Evolutionary conservation across 2,329 filamentous ascomycete genomes (phyloP).

Genomic region (Apiospora malaysiana): DNA sequence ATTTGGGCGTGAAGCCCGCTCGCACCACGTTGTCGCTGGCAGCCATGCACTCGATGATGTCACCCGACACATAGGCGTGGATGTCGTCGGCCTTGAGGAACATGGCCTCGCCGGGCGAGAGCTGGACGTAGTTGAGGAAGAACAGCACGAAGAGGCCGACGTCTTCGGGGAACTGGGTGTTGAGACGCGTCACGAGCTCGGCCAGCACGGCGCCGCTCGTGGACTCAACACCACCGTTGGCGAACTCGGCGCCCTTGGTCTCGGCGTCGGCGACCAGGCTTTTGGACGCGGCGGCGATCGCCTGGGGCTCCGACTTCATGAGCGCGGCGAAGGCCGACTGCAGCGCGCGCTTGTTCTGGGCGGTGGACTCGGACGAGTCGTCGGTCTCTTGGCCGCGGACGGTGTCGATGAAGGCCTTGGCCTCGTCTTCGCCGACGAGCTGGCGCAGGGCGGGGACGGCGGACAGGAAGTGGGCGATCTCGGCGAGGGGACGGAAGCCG

Average conservation of each 20-base stretch:
- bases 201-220: slow-evolving; percentile 74
- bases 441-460: slow-evolving; percentile 67
- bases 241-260: slow-evolving; percentile 73
- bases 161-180: slow-evolving; percentile 85
- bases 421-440: slow-evolving; percentile 70
- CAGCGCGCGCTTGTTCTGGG: slow-evolving; percentile 78
- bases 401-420: slow-evolving; percentile 58
- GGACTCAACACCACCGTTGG: slow-evolving; percentile 71
- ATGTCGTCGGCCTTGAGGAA: slow-evolving; percentile 97
- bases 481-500: slow-evolving; percentile 85
- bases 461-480: slow-evolving; percentile 79
- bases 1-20: slow-evolving; percentile 96
- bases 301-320: slow-evolving; percentile 76
- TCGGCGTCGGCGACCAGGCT: slow-evolving; percentile 75
- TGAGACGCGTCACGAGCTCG: slow-evolving; percentile 76
- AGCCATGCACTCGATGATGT: slow-evolving; percentile 99
- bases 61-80: slow-evolving; percentile 90
- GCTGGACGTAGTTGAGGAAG: slow-evolving; percentile 93
- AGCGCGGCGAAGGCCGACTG: slow-evolving; percentile 77
- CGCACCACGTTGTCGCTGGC: slow-evolving; percentile 98
- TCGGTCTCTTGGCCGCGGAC: slow-evolving; percentile 59
- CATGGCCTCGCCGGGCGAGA: slow-evolving; percentile 89
- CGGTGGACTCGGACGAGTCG: slow-evolving; percentile 41
- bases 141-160: slow-evolving; percentile 95
- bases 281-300: slow-evolving; percentile 68